Percentiles rank a stretch among this genome's conserved stretches.
These are phyloP conservation scores for Verticillium isaacii DNA, from an alignment of 2,329 filamentous ascomycete genomes.

Conservation along the genomic window DNA sequence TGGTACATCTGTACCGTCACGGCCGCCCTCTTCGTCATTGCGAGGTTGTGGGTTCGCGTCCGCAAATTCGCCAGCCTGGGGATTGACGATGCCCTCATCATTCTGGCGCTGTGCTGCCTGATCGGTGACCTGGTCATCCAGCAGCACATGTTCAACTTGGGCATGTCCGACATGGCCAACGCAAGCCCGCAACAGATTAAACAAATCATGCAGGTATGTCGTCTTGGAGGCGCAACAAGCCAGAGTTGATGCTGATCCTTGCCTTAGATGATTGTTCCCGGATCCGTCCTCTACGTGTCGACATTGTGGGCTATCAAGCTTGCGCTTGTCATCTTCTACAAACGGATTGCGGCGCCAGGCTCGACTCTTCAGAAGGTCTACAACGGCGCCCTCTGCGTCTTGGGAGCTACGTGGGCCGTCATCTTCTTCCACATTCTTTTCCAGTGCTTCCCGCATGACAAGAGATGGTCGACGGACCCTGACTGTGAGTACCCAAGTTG, in stretches of 20 bases:
- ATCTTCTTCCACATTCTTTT: conserved; percentile 34
- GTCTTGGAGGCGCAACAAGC: background rate
- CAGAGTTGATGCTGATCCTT: no score
- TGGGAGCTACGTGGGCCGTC: conserved; percentile 22
- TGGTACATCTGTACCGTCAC: conserved; percentile 15
- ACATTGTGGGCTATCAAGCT: conserved; percentile 36
- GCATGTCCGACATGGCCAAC: conserved; percentile 18
- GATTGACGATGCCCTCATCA: conserved; percentile 24
- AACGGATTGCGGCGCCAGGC: conserved; percentile 28
- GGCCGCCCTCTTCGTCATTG: conserved; percentile 19
- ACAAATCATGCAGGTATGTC: conserved; percentile 18
- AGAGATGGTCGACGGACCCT: conserved; percentile 23
- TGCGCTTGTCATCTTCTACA: conserved; percentile 35
- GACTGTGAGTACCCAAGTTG: conserved; percentile 8
- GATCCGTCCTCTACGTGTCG: conserved; percentile 32
- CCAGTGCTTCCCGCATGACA: conserved; percentile 29
- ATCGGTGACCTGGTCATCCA: conserved; percentile 25
- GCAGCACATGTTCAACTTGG: conserved; percentile 18
- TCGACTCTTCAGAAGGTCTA: conserved; percentile 29
- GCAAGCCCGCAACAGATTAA: conserved; percentile 17
- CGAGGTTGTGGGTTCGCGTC: conserved; percentile 22
- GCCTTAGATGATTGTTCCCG: background rate
- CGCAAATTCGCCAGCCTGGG: conserved; percentile 19
- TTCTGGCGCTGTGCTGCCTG: conserved; percentile 22
- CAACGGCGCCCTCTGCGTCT: conserved; percentile 25